phyloP scores from a whole-genome alignment of 1,139 yeast species.

The Pichia sp. region DNA sequence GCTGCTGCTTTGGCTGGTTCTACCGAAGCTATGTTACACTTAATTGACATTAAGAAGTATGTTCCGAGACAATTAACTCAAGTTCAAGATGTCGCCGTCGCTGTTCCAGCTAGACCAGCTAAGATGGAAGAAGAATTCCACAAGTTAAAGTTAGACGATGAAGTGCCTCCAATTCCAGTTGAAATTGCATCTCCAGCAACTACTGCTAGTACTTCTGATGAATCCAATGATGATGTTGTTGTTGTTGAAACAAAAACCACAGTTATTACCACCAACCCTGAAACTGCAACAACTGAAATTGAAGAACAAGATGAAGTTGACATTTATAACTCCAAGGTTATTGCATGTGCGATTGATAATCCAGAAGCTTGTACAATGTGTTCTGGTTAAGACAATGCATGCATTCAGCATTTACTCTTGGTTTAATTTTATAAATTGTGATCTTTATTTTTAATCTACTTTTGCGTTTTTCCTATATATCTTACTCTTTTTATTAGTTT shows the following conservation, averaged over 20 bases:
- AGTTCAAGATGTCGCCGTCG: slow-evolving; percentile 35
- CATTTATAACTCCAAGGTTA: slow-evolving; percentile 87
- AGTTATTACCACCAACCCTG: slow-evolving; percentile 27
- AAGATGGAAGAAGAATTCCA: slow-evolving; percentile 28
- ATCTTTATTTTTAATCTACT: background rate
- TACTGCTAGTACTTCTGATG: slow-evolving; percentile 1
- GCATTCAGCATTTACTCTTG: background rate
- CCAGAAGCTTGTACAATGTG: slow-evolving; percentile 99
- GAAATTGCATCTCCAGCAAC: slow-evolving; percentile 1
- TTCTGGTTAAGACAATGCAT: slow-evolving; percentile 61
- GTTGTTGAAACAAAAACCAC: slow-evolving; percentile 27
- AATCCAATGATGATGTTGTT: slow-evolving; percentile 9
- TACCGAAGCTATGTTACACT: slow-evolving; percentile 51
- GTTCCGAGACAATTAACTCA: slow-evolving; percentile 29
- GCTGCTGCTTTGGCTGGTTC: slow-evolving; percentile 48
- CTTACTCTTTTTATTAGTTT: background rate
- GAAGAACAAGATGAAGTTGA: slow-evolving; percentile 43
- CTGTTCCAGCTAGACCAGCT: slow-evolving; percentile 33
- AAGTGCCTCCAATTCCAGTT: slow-evolving; percentile 23
- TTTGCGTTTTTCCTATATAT: background rate
- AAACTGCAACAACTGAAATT: slow-evolving; percentile 7
- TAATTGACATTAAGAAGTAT: slow-evolving; percentile 39
- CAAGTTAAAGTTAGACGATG: slow-evolving; percentile 27
- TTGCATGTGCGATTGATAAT: slow-evolving; percentile 96
- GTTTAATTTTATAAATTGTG: background rate